phyloP scores from a whole-genome alignment of 2,329 filamentous ascomycete species.

The Polychaeton citri region DNA sequence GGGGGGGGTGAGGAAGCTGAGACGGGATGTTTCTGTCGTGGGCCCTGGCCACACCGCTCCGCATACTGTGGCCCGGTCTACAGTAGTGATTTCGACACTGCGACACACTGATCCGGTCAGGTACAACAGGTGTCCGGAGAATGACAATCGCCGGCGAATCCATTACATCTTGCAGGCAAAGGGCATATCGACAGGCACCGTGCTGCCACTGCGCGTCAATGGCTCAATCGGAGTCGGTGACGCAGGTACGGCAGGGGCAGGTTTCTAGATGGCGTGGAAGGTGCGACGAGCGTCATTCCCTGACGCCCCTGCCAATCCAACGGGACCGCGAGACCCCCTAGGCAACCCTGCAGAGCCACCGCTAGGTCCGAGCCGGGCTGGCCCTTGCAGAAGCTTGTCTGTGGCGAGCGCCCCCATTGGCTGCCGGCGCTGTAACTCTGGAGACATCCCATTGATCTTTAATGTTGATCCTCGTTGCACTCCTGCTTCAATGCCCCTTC shows the following conservation, averaged over 20 bases:
- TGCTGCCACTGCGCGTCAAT: background rate
- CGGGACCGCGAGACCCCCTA: too few relatives aligned
- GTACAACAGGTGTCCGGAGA: too few relatives aligned
- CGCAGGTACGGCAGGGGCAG: background rate
- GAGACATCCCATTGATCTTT: background rate
- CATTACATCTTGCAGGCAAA: too few relatives aligned
- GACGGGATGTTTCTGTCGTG: background rate
- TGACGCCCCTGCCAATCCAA: background rate
- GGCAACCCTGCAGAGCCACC: too few relatives aligned
- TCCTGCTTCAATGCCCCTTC: background rate
- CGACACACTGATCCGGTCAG: too few relatives aligned
- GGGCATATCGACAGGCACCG: background rate
- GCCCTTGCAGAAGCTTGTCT: slow-evolving; percentile 1
- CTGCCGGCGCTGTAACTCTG: background rate
- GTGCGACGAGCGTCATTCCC: background rate
- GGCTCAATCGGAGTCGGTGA: background rate
- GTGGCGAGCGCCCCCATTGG: too few relatives aligned
- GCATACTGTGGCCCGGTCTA: too few relatives aligned
- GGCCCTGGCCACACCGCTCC: too few relatives aligned
- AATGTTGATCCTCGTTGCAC: background rate
- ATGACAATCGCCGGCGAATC: too few relatives aligned
- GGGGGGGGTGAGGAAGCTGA: too few relatives aligned
- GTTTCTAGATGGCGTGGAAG: background rate
- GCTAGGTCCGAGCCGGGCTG: background rate
- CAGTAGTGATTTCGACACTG: too few relatives aligned